Evolutionary conservation across 2,329 filamentous ascomycete species (phyloP), one percentile per base, ranked within the genome.

Genomic region (Stachybotrys elegans): DNA sequence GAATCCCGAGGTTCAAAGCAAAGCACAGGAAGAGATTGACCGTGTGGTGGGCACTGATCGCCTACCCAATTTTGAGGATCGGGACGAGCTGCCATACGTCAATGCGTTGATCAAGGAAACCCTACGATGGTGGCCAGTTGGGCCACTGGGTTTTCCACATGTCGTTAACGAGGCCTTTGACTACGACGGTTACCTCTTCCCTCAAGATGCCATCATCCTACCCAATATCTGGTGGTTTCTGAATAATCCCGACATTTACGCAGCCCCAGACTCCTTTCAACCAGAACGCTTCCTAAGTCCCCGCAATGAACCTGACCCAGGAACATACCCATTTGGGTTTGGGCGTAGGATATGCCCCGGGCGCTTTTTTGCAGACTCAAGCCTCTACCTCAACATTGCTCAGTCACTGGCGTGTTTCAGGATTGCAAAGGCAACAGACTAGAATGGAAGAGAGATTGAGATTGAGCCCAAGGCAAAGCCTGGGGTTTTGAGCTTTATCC

Each of bases 91-190:
- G 3, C 71, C 68, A 1, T 75, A 73, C 50, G 55, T 74, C 4
- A 53, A 60, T 13, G 64, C 63, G 29, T 51, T 68, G 13, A 58
- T 71, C 40, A 71, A 73, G 40, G 71, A 76, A 52, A 58, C 59
- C 0, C 51, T 70, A 19, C 57, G 70, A 5, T 74, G 66, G 63
- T 61, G 67, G 23, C 66, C 70, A 0, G 57, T 61, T 9, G 48
- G 14, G n/a, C 50, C 50, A 22, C 43, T 47, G 22, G 50, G 50
- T 12, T 43, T 51, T 32, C 45, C 47, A 9, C 51, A 54, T 21
- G 44, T 45, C 0, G 45, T 35, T 2, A 42, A 45, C 4, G 45
- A 52, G 20, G 50, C 52, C 19, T 39, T 47, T 21, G 47, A 43
- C 42, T 54, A 52, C 7, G 43, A 45, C 4, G 48, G 45, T 2